Evolutionary conservation across 1,284 basidiomycete genomes (phyloP).

Genomic region (Peniophora sp.): DNA sequence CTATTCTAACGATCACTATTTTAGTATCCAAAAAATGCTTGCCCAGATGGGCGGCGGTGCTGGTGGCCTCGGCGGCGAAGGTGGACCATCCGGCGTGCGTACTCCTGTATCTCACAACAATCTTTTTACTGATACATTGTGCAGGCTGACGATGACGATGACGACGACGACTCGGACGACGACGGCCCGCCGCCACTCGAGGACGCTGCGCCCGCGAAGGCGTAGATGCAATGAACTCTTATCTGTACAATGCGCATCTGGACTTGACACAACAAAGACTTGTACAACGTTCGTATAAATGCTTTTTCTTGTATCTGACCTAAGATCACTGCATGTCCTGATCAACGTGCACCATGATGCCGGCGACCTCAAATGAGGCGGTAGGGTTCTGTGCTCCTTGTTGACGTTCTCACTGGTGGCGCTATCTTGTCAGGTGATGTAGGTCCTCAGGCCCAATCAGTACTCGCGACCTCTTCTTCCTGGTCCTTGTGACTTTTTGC

Average conservation of each 20-base stretch:
- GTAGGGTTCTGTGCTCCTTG: too few species aligned
- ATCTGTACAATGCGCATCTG: not conserved
- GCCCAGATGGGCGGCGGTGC: constrained; percentile 44
- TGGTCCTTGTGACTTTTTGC: too few species aligned
- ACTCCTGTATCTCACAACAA: not conserved
- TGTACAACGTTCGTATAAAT: too few species aligned
- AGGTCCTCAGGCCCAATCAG: too few species aligned
- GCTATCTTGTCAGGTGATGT: too few species aligned
- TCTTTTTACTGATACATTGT: too few species aligned
- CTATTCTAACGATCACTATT: not conserved
- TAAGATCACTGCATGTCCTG: too few species aligned
- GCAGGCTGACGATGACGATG: constrained; percentile 22
- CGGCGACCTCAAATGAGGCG: too few species aligned
- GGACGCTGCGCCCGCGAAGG: constrained; percentile 28
- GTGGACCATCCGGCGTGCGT: constrained; percentile 24
- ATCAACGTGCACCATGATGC: too few species aligned
- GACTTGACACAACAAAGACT: not conserved
- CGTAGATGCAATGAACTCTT: constrained; percentile 9
- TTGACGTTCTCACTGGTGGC: too few species aligned
- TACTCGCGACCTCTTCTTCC: too few species aligned
- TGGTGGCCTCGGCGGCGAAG: constrained; percentile 18
- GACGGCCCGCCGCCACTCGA: constrained; percentile 75
- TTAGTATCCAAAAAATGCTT: constrained; percentile 46
- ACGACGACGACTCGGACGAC: constrained; percentile 44
- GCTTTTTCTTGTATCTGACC: too few species aligned